Evolutionary conservation across 169 alveolate genomes (phyloP).

Genomic region (Babesia gibsoni): DNA sequence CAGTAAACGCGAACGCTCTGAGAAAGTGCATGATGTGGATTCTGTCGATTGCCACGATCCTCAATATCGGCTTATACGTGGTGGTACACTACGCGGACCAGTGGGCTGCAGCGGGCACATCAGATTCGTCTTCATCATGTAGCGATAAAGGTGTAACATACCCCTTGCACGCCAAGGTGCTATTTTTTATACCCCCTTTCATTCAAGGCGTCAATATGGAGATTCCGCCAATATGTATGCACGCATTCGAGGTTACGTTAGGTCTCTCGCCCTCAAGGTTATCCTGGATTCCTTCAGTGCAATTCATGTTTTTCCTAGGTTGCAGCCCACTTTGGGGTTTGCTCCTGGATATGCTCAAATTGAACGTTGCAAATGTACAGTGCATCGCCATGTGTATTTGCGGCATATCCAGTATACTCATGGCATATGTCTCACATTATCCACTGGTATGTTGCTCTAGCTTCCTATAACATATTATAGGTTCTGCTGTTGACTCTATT

Average conservation of each 20-base stretch:
- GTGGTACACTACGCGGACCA: too few species aligned
- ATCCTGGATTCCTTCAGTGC: conserved; percentile 81
- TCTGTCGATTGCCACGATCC: not conserved
- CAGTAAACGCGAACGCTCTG: conserved; percentile 9
- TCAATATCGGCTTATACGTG: conserved; percentile 7
- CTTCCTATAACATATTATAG: too few species aligned
- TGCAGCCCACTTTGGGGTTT: conserved; percentile 84
- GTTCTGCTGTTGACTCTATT: too few species aligned
- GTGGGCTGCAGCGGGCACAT: too few species aligned
- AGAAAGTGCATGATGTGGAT: conserved; percentile 21
- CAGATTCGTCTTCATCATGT: too few species aligned
- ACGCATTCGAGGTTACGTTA: conserved; percentile 86
- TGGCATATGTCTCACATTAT: too few species aligned
- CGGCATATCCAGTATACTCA: too few species aligned
- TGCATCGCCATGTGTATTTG: too few species aligned
- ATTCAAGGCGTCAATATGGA: conserved; percentile 11
- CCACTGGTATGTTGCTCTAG: too few species aligned
- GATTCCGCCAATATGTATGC: conserved; percentile 46
- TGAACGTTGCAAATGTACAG: too few species aligned
- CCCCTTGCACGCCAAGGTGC: not conserved
- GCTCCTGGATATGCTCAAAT: too few species aligned
- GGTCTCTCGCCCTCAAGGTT: conserved; percentile 79
- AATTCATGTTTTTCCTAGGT: conserved; percentile 79
- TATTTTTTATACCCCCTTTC: not conserved
- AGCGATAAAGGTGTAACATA: too few species aligned